phyloP scores from a whole-genome alignment of 2,329 filamentous ascomycete genomes.

The Xylariaceae sp. region DNA sequence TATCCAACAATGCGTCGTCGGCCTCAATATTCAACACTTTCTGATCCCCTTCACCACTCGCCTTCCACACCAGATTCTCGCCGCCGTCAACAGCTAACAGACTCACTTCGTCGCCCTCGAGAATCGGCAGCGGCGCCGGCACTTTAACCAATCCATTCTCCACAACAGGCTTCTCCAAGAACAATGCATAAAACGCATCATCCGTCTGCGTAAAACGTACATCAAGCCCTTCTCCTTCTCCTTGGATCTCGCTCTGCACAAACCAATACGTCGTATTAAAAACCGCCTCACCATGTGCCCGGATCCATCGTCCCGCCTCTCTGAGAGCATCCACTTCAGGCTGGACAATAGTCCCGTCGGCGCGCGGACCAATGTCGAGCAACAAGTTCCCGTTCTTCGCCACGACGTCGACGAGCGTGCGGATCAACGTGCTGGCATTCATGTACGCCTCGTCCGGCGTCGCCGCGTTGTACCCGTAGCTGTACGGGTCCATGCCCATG shows the following conservation, averaged over 20 bases:
- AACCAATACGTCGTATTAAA: constrained; percentile 61
- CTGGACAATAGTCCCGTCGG: constrained; percentile 60
- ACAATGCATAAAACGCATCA: constrained; percentile 60
- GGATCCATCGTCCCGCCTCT: constrained; percentile 61
- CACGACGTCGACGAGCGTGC: constrained; percentile 44
- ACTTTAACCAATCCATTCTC: constrained; percentile 47
- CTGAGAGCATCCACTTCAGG: constrained; percentile 55
- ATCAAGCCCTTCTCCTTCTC: constrained; percentile 33
- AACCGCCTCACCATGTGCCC: constrained; percentile 59
- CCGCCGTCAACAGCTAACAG: constrained; percentile 48
- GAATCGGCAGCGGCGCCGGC: constrained; percentile 52
- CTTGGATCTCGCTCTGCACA: constrained; percentile 37
- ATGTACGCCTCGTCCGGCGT: constrained; percentile 58
- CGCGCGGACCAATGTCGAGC: constrained; percentile 62
- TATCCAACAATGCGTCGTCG: constrained; percentile 30
- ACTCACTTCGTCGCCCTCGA: constrained; percentile 54
- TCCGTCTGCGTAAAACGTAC: constrained; percentile 59
- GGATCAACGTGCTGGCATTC: constrained; percentile 56
- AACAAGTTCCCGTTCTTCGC: constrained; percentile 55
- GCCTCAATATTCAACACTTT: constrained; percentile 29
- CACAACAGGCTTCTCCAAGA: constrained; percentile 48
- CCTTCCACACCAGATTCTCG: constrained; percentile 36
- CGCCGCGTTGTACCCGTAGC: constrained; percentile 65
- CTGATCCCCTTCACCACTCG: constrained; percentile 21
- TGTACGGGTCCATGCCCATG: constrained; percentile 65